Conservation (phyloP, 164 flowering plant species). For the Stephania yunnanensis region DNA sequence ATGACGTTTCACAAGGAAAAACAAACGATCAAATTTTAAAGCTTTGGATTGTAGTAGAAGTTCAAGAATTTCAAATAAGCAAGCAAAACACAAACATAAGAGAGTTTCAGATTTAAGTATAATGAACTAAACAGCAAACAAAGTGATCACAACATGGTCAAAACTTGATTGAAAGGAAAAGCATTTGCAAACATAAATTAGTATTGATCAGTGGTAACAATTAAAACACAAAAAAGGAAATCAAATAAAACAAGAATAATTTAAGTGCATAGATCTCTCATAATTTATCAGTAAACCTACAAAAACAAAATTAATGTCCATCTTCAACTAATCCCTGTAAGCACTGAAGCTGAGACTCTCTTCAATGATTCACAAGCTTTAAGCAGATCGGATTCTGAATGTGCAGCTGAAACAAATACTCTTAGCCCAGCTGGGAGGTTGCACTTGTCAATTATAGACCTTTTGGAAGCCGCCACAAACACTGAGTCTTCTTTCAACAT, state of each 20-base stretch:
- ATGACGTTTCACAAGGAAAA: no score
- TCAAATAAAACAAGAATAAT: not conserved
- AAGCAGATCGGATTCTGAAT: conserved; percentile 65
- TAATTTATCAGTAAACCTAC: no score
- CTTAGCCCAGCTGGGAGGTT: conserved; percentile 68
- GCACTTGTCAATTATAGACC: conserved; percentile 79
- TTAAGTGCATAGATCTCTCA: not conserved
- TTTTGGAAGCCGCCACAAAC: conserved; percentile 42
- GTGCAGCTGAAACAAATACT: conserved; percentile 78
- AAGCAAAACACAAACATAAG: not conserved
- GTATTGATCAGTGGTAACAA: not conserved
- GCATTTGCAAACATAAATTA: not conserved
- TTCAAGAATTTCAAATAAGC: no score
- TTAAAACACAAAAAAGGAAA: not conserved
- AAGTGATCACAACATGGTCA: not conserved
- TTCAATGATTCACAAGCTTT: conserved; percentile 44
- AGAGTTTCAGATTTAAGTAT: not conserved
- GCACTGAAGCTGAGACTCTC: conserved; percentile 22
- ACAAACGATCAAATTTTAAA: no score
- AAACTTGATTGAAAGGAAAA: not conserved
- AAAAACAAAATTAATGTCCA: not conserved
- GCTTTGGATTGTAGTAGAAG: no score
- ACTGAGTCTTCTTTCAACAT: conserved; percentile 60
- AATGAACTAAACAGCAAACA: not conserved
- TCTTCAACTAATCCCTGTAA: conserved; percentile 7